A percentile compares a stretch with the other conserved stretches of the same genome.
Evolutionary conservation across 495 filamentous ascomycete species (phyloP).

Genomic region (Talaromyces liani): DNA sequence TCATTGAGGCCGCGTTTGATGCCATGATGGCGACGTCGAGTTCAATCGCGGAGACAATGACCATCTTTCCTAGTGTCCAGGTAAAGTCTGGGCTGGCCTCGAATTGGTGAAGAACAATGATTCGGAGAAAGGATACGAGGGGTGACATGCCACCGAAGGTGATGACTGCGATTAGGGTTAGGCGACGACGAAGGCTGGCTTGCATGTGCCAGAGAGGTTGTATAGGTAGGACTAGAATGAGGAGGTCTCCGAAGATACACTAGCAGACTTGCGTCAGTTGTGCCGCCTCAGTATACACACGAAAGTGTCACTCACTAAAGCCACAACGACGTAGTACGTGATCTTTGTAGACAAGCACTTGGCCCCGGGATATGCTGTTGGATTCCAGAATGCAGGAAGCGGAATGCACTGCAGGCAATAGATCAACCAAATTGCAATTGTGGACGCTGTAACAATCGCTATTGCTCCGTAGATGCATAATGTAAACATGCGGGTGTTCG

Average conservation of each 20-base stretch:
- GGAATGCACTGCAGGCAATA: neutral
- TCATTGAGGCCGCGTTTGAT: neutral
- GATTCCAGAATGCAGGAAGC: neutral
- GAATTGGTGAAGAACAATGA: neutral
- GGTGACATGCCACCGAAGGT: neutral
- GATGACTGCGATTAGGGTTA: neutral
- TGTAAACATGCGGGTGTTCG: slow-evolving; percentile 3
- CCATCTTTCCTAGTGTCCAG: neutral
- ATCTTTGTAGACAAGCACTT: neutral
- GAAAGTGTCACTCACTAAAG: neutral
- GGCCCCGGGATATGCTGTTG: neutral
- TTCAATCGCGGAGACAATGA: neutral
- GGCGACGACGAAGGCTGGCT: neutral
- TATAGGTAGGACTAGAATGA: neutral
- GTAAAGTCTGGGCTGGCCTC: neutral
- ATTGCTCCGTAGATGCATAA: neutral
- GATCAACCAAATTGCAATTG: neutral
- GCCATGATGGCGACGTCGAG: neutral
- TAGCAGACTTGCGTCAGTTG: neutral
- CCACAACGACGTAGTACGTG: neutral
- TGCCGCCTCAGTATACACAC: neutral
- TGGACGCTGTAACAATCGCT: neutral
- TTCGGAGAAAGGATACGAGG: neutral
- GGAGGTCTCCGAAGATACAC: neutral
- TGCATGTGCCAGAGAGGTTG: neutral